Conservation (phyloP, 768 basidiomycete species). For the Tricholoma furcatifolium region DNA sequence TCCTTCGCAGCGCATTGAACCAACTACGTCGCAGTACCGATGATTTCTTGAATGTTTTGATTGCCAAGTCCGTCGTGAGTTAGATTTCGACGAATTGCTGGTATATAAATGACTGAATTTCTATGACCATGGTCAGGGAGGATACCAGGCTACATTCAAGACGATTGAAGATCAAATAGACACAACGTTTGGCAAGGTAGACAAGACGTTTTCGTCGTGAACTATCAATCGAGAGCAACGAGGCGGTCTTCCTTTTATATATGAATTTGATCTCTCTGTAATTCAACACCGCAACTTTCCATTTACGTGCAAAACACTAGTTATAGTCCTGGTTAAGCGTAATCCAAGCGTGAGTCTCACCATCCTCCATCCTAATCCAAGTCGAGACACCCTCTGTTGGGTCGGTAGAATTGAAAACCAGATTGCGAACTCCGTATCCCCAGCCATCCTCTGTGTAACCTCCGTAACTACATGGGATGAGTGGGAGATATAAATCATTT, state of each 20-base stretch:
- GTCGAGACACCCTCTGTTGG: constrained; percentile 50
- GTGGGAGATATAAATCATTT: neutral
- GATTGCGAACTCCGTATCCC: constrained; percentile 66
- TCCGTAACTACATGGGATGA: constrained; percentile 52
- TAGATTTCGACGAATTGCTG: too few relatives aligned
- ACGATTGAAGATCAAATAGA: neutral
- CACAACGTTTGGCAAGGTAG: constrained; percentile 4
- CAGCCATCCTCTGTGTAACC: constrained; percentile 54
- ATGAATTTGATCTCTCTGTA: neutral
- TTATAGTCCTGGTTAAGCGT: constrained; percentile 42
- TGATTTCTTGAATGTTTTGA: neutral
- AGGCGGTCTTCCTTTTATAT: neutral
- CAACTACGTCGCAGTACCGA: neutral
- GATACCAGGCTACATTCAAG: neutral
- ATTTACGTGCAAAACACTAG: neutral
- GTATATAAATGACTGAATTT: neutral
- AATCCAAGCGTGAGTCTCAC: constrained; percentile 55
- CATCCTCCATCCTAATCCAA: constrained; percentile 65
- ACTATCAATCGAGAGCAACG: neutral
- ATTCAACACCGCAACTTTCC: too few relatives aligned
- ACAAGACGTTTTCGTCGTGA: neutral
- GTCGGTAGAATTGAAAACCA: constrained; percentile 52
- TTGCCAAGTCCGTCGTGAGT: constrained; percentile 6
- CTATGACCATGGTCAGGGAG: neutral
- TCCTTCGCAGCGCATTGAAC: constrained; percentile 2